These are phyloP conservation scores for Claviceps capensis DNA, from an alignment of 2,329 filamentous ascomycete species.

Conservation along the genomic window DNA sequence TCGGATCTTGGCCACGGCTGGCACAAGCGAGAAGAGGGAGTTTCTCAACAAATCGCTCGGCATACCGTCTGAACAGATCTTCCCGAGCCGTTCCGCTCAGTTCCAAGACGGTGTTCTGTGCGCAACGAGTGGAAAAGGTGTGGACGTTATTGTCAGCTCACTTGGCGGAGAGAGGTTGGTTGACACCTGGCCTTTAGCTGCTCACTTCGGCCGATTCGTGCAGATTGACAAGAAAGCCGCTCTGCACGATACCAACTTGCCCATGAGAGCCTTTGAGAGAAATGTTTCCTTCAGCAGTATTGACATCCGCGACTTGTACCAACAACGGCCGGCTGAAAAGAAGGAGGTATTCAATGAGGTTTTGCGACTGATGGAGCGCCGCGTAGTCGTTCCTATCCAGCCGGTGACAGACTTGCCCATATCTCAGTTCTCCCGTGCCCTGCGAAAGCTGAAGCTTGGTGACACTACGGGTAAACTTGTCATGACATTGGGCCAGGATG, in stretches of 20 bases:
- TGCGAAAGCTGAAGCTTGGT: constrained; percentile 25
- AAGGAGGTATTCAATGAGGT: constrained; percentile 6
- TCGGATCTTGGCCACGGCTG: constrained; percentile 17
- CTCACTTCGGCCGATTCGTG: constrained; percentile 18
- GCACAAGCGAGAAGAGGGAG: constrained; percentile 14
- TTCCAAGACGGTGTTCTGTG: constrained; percentile 13
- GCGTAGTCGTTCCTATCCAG: constrained; percentile 2
- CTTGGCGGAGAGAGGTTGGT: constrained; percentile 8
- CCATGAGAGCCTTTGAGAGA: constrained; percentile 23
- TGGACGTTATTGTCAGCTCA: constrained; percentile 7
- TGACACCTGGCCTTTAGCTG: constrained; percentile 15
- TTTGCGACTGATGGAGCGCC: constrained; percentile 1
- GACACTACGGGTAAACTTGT: constrained; percentile 29
- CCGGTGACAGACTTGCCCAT: constrained; percentile 10
- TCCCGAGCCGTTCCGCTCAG: constrained; percentile 12
- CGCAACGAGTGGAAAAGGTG: constrained; percentile 7
- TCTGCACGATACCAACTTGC: constrained; percentile 16
- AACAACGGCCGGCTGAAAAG: constrained; percentile 5
- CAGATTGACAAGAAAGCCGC: constrained; percentile 25
- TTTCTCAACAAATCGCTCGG: constrained; percentile 12
- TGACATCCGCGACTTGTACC: constrained; percentile 18
- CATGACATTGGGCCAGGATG: constrained; percentile 11
- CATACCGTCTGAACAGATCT: constrained; percentile 15
- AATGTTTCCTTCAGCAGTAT: constrained; percentile 28
- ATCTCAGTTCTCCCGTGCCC: constrained; percentile 21